Conservation (phyloP, 768 basidiomycete genomes). For the Termitomyces sp. region DNA sequence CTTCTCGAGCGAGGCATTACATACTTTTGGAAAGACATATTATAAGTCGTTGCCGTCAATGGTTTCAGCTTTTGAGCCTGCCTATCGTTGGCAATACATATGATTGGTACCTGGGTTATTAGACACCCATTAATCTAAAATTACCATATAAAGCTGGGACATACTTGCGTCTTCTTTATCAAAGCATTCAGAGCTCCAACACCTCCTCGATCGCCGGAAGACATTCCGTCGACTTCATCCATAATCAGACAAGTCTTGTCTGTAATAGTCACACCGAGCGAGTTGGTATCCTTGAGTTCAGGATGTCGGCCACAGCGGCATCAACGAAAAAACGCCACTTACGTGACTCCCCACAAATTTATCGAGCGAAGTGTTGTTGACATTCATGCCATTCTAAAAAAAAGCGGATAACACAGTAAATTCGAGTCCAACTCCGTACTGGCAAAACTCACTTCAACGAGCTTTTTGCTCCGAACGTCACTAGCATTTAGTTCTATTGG, state of each 20-base stretch:
- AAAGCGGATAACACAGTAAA: not conserved
- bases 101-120: constrained; percentile 78
- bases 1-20: constrained; percentile 17
- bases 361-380: constrained; percentile 86
- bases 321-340: constrained; percentile 13
- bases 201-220: constrained; percentile 94
- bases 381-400: constrained; percentile 78
- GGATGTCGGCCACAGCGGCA: not conserved
- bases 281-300: constrained; percentile 49
- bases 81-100: constrained; percentile 94
- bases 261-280: constrained; percentile 70
- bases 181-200: constrained; percentile 89
- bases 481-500: constrained; percentile 97
- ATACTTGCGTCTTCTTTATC: constrained; percentile 89
- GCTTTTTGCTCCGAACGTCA: constrained; percentile 93
- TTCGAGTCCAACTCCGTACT: not conserved
- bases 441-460: constrained; percentile 73
- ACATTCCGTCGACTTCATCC: constrained; percentile 99
- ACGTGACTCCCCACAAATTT: constrained; percentile 72
- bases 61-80: constrained; percentile 91
- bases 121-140: not conserved
- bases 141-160: not conserved
- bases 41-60: constrained; percentile 65
- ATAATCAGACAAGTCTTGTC: constrained; percentile 88
- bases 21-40: constrained; percentile 75